A percentile compares a stretch with the other conserved stretches of the same genome.
Conservation (phyloP, 306 rosid species). For the Trifolium pratense region DNA sequence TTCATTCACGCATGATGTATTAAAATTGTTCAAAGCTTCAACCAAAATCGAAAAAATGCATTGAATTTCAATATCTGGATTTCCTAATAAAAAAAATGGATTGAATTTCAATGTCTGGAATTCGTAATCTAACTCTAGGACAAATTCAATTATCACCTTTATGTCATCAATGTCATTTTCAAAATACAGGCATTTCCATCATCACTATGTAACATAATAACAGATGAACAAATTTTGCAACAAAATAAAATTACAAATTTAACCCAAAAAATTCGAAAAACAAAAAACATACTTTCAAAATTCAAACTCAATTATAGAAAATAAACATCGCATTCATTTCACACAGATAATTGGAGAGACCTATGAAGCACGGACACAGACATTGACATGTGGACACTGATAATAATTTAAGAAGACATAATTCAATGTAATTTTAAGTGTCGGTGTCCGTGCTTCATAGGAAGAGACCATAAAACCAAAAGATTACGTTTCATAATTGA, state of each 20-base stretch:
- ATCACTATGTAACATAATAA: conserved; percentile 6
- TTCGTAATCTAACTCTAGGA: neutral
- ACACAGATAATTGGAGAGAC: conserved; percentile 7
- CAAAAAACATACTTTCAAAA: neutral
- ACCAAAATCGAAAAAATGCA: conserved; percentile 16
- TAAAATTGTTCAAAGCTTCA: conserved; percentile 31
- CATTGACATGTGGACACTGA: no score
- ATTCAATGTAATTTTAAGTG: no score
- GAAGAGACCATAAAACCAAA: no score
- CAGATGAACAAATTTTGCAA: neutral
- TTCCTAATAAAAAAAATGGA: neutral
- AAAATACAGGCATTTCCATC: conserved; percentile 29
- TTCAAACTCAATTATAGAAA: neutral
- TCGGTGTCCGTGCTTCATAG: no score
- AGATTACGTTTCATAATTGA: no score
- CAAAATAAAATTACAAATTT: neutral
- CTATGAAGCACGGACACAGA: conserved; percentile 1
- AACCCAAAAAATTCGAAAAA: conserved; percentile 21
- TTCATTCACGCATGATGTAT: conserved; percentile 26
- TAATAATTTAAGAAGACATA: no score
- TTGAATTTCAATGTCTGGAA: conserved; percentile 25
- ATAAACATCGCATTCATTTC: neutral
- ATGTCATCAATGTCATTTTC: conserved; percentile 2
- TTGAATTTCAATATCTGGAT: conserved; percentile 27
- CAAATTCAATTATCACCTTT: conserved; percentile 20